A percentile compares a stretch with the other conserved stretches of the same genome.
Conservation (phyloP, 805 yeast species). For the Wickerhamiella musiphila region DNA sequence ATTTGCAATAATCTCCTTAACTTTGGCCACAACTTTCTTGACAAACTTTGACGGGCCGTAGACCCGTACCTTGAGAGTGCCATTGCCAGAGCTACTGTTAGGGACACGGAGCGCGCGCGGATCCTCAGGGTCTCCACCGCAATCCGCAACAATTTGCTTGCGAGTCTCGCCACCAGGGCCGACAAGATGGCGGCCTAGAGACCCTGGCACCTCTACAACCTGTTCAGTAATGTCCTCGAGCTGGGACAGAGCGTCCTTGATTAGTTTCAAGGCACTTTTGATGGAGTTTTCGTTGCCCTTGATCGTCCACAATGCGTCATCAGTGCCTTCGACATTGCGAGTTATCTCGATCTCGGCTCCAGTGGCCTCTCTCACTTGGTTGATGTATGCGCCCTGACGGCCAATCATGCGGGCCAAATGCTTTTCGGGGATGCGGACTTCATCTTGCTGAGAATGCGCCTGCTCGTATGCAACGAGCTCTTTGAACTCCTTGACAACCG, state of each 20-base stretch:
- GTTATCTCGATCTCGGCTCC: conserved; percentile 30
- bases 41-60: conserved; percentile 67
- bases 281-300: conserved; percentile 66
- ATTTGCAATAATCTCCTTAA: conserved; percentile 11
- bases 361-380: conserved; percentile 54
- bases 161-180: conserved; percentile 65
- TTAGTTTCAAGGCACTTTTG: conserved; percentile 47
- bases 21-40: conserved; percentile 22
- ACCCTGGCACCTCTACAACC: conserved; percentile 49
- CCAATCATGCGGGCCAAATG: conserved; percentile 83
- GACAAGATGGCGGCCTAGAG: conserved; percentile 55
- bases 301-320: conserved; percentile 31
- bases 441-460: conserved; percentile 58
- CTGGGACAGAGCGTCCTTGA: conserved; percentile 46
- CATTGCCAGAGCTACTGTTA: conserved; percentile 33
- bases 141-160: conserved; percentile 54
- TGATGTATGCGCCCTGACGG: conserved; percentile 67
- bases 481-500: conserved; percentile 26
- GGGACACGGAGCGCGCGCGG: conserved; percentile 54
- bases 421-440: conserved; percentile 48
- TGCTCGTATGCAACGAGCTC: conserved; percentile 74
- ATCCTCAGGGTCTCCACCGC: conserved; percentile 45
- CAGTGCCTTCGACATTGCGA: conserved; percentile 9
- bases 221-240: conserved; percentile 43
- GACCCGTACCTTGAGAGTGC: conserved; percentile 35